A percentile compares a stretch with the other conserved stretches of the same genome.
phyloP scores from a whole-genome alignment of 768 basidiomycete genomes.

The Chiua virens region DNA sequence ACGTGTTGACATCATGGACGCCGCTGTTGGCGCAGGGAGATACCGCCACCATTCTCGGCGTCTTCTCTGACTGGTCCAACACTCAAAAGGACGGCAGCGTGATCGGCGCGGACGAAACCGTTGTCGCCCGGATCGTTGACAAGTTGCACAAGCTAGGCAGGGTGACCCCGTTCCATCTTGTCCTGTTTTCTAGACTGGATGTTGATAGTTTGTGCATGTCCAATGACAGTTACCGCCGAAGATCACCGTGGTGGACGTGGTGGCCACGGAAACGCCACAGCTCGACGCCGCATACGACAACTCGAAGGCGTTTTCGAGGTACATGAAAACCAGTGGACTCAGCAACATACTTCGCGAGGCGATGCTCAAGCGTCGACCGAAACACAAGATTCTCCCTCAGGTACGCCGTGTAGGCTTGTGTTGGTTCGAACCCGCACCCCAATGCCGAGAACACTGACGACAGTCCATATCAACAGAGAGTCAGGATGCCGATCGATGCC shows the following conservation, averaged over 20 bases:
- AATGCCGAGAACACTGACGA: background rate
- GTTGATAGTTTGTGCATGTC: background rate
- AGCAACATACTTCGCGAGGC: constrained; percentile 16
- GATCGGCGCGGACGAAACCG: constrained; percentile 10
- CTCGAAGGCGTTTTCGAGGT: constrained; percentile 36
- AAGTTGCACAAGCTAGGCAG: constrained; percentile 17
- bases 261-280: background rate
- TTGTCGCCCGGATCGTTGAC: constrained; percentile 12
- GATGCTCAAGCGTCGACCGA: constrained; percentile 25
- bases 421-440: background rate
- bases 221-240: constrained; percentile 13
- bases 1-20: constrained; percentile 36
- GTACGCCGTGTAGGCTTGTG: constrained; percentile 29
- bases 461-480: constrained; percentile 4
- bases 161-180: constrained; percentile 9
- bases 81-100: constrained; percentile 9
- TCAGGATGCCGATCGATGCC: constrained; percentile 29
- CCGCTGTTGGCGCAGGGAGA: constrained; percentile 32
- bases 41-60: constrained; percentile 37
- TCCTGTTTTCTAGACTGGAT: background rate
- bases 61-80: constrained; percentile 43
- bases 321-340: constrained; percentile 28
- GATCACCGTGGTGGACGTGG: constrained; percentile 5
- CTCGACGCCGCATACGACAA: constrained; percentile 39
- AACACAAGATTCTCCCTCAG: constrained; percentile 39